These are phyloP conservation scores for Perkinsus marinus DNA, from an alignment of 169 alveolate genomes.

Conservation along the genomic window DNA sequence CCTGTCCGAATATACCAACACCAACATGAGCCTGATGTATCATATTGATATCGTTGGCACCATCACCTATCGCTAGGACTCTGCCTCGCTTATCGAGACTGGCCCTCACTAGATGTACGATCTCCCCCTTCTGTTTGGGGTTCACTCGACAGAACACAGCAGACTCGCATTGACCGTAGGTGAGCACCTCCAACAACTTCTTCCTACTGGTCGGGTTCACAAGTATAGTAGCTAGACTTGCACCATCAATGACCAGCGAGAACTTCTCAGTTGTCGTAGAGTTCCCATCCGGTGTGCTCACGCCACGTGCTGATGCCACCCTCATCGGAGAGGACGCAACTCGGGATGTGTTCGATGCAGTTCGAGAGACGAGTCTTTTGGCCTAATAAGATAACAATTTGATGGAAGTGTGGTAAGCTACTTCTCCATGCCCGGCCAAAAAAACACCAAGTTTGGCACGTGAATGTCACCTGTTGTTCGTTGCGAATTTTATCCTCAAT, in stretches of 20 bases:
- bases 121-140: slow-evolving; percentile 80
- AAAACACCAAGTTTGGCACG: too few relatives aligned
- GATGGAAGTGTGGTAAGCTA: too few relatives aligned
- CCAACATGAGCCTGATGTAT: slow-evolving; percentile 92
- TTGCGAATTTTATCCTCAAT: background rate
- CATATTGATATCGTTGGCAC: slow-evolving; percentile 97
- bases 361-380: background rate
- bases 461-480: background rate
- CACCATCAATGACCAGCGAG: background rate
- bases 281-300: background rate
- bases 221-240: background rate
- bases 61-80: slow-evolving; percentile 88
- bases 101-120: slow-evolving; percentile 50
- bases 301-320: background rate
- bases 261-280: background rate
- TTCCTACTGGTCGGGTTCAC: background rate
- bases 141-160: slow-evolving; percentile 72
- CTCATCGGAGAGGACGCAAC: background rate
- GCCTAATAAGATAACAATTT: background rate
- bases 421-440: background rate
- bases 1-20: slow-evolving; percentile 83
- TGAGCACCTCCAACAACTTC: background rate
- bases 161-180: slow-evolving; percentile 10
- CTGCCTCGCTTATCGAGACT: slow-evolving; percentile 26
- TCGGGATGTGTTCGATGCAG: background rate